Base-by-base conservation (phyloP, 1,284 basidiomycete species). In the Afroboletus lepidellus region DNA sequence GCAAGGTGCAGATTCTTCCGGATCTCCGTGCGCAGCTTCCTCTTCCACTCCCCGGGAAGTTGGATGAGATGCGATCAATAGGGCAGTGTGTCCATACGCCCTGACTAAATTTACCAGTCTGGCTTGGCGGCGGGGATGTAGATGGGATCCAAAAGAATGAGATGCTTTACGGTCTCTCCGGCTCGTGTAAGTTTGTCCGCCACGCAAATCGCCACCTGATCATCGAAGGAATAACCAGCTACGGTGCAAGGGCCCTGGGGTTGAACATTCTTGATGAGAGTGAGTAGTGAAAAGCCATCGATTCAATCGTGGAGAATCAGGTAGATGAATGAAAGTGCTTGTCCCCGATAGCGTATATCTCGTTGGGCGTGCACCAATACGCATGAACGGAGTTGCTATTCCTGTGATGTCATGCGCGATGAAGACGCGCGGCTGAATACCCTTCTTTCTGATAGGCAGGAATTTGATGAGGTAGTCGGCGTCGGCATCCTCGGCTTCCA, bases 331-430 rank as follows among this genome's bases (percentile, higher is more conserved):
- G 66, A 33, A 66, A 68, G 44, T 66, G 57, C 25, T 57, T 64
- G 53, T 66, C 64, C 21, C 66, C 66, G 21, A 66, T 66, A 7
- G 64, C 64, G 30, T 67, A 66, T 60, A 68, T 66, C 59, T 68
- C 66, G 41, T 56, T 66, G 0, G 64, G 64, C 64, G 68, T 68
- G 49, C 62, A 13, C 64, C 66, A 21, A 66, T 65, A 13, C 64
- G 59, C 65, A 69, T 66, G 55, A 60, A 69, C 1, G 64, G 64
- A 3, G 65, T 66, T 9, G 59, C 64, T 60, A 66, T 68, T 39
- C 64, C 64, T 5, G 64, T 68, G 51, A 68, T 59, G 41, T 66
- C 66, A 54, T 66, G 64, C 23, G 68, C 62, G 46, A 66, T 44
- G 48, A 68, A 66, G 41, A 66, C 2, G 16, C 57, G 61, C 30